These are phyloP conservation scores for Hanseniaspora guilliermondii DNA, from an alignment of 805 yeast genomes.

Conservation along the genomic window DNA sequence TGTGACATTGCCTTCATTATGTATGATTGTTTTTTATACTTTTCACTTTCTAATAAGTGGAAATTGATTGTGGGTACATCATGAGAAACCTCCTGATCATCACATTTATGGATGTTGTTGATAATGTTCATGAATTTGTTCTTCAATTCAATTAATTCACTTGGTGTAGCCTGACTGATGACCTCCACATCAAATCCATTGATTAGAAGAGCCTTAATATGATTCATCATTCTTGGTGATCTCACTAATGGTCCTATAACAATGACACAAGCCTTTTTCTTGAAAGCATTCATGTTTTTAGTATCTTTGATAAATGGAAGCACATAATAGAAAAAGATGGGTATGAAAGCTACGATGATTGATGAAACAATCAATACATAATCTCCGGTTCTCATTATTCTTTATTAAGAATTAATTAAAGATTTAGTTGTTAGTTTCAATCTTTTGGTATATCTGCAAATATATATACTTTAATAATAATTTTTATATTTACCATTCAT, in stretches of 20 bases:
- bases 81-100: conserved; percentile 22
- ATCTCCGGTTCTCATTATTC: background rate
- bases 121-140: background rate
- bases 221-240: conserved; percentile 90
- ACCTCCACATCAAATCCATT: conserved; percentile 64
- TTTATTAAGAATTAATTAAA: no score
- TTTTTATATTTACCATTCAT: no score
- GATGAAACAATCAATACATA: conserved; percentile 33
- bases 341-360: conserved; percentile 25
- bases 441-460: no score
- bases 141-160: conserved; percentile 29
- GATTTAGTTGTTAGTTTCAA: no score
- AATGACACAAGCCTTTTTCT: conserved; percentile 52
- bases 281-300: conserved; percentile 21
- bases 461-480: no score
- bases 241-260: conserved; percentile 92
- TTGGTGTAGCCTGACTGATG: conserved; percentile 63
- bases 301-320: conserved; percentile 29
- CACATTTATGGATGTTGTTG: background rate
- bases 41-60: background rate
- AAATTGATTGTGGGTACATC: background rate
- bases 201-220: conserved; percentile 62
- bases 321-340: conserved; percentile 25
- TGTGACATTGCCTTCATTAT: conserved; percentile 47
- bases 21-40: conserved; percentile 29